phyloP scores from a whole-genome alignment of 164 flowering plant genomes.

The Malania oleifera region DNA sequence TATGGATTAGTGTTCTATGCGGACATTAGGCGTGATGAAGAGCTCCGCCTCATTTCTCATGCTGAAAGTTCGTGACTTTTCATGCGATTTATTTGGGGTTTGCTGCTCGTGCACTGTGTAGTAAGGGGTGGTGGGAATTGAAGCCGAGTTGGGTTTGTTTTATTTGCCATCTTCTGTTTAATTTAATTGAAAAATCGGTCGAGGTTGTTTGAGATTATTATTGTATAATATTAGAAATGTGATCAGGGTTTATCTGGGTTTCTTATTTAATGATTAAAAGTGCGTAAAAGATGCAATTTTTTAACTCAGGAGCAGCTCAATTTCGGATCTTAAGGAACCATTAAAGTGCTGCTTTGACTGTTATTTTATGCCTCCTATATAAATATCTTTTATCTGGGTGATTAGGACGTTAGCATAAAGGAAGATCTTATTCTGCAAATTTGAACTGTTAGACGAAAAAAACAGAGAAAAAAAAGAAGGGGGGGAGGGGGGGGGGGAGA shows the following conservation, averaged over 20 bases:
- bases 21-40: slow-evolving; percentile 10
- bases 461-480: too few species aligned
- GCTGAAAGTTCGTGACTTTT: not conserved
- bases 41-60: not conserved
- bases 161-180: not conserved
- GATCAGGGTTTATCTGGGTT: slow-evolving; percentile 19
- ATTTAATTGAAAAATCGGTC: slow-evolving; percentile 1
- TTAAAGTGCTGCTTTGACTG: slow-evolving; percentile 38
- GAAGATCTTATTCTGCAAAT: slow-evolving; percentile 16
- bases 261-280: slow-evolving; percentile 22
- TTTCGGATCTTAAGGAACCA: slow-evolving; percentile 16
- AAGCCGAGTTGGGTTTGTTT: not conserved
- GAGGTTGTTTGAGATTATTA: slow-evolving; percentile 3
- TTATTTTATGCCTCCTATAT: slow-evolving; percentile 6
- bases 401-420: slow-evolving; percentile 26
- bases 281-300: slow-evolving; percentile 19
- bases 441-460: slow-evolving; percentile 14
- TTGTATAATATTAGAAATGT: slow-evolving; percentile 19
- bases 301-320: slow-evolving; percentile 18
- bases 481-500: too few species aligned
- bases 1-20: slow-evolving; percentile 17
- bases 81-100: not conserved
- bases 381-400: slow-evolving; percentile 13
- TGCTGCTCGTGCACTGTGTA: not conserved
- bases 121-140: too few species aligned